Percentiles rank a stretch among this genome's conserved stretches.
Conservation (phyloP, 2,329 filamentous ascomycete genomes). For the Drechslera avenae region DNA sequence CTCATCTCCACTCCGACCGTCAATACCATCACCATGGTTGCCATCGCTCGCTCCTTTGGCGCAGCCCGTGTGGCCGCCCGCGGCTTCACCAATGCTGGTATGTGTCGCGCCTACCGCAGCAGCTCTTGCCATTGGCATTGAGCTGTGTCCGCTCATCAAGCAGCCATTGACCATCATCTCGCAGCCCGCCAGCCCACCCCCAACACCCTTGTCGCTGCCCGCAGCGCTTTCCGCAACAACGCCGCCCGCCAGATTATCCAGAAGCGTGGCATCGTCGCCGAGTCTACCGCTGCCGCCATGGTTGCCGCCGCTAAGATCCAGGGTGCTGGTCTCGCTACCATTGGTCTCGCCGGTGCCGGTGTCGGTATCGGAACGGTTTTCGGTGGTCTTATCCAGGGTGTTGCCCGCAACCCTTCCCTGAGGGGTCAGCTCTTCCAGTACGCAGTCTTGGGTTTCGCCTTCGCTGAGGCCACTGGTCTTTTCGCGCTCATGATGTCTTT, state of each 20-base stretch:
- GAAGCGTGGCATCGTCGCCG: slow-evolving; percentile 50
- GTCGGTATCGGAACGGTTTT: slow-evolving; percentile 96
- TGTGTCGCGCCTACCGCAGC: slow-evolving; percentile 44
- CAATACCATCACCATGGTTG: slow-evolving; percentile 48
- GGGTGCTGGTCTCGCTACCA: slow-evolving; percentile 67
- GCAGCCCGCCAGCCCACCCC: slow-evolving; percentile 44
- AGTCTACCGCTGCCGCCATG: slow-evolving; percentile 51
- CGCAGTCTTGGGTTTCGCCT: slow-evolving; percentile 93
- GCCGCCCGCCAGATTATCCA: slow-evolving; percentile 49
- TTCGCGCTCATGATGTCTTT: slow-evolving; percentile 60
- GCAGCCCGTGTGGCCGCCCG: slow-evolving; percentile 49
- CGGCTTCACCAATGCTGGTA: slow-evolving; percentile 48
- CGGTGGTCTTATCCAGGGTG: slow-evolving; percentile 84
- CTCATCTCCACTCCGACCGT: slow-evolving; percentile 47
- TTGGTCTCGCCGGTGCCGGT: slow-evolving; percentile 90
- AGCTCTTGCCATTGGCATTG: slow-evolving; percentile 40
- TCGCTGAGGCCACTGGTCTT: slow-evolving; percentile 85
- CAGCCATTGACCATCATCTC: slow-evolving; percentile 42
- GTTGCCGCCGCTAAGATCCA: slow-evolving; percentile 51
- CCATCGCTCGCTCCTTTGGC: slow-evolving; percentile 49
- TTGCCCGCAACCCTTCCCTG: slow-evolving; percentile 93
- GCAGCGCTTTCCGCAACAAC: slow-evolving; percentile 50
- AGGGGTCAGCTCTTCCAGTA: slow-evolving; percentile 95
- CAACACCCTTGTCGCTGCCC: slow-evolving; percentile 48
- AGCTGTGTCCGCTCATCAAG: slow-evolving; percentile 27